Percentiles rank a stretch among this genome's conserved stretches.
Evolutionary conservation across 2,329 filamentous ascomycete species (phyloP).

Genomic region (Diaporthe longicolla): DNA sequence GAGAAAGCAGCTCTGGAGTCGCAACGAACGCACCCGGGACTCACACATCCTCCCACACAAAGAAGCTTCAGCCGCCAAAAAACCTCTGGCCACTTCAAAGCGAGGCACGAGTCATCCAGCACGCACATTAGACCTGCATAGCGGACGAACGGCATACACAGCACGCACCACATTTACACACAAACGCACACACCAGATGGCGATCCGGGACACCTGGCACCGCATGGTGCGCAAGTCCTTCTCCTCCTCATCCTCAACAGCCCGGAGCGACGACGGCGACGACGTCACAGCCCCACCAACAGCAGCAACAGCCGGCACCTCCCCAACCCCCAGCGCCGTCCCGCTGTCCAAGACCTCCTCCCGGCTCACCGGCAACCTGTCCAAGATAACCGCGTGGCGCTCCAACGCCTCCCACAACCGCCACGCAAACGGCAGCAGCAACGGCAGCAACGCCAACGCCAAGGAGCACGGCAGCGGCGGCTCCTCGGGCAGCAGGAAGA

Average conservation of each 20-base stretch:
- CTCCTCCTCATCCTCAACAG: constrained; percentile 36
- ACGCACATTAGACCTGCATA: background rate
- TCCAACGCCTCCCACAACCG: constrained; percentile 20
- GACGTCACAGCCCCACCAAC: background rate
- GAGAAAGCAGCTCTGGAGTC: constrained; percentile 6
- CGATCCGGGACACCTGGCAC: constrained; percentile 40
- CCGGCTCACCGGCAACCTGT: constrained; percentile 5
- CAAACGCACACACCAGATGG: constrained; percentile 29
- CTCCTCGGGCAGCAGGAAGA: constrained; percentile 45
- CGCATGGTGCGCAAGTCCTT: constrained; percentile 41
- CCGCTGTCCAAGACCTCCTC: background rate
- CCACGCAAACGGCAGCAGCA: background rate
- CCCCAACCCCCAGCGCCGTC: constrained; percentile 17
- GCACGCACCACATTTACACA: background rate
- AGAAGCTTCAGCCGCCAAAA: constrained; percentile 17
- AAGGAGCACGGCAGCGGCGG: background rate
- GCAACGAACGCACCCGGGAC: constrained; percentile 9
- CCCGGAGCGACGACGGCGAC: constrained; percentile 32
- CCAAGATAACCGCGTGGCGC: constrained; percentile 38
- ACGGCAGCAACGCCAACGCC: constrained; percentile 1
- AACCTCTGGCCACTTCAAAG: background rate
- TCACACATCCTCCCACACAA: background rate
- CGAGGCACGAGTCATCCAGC: background rate
- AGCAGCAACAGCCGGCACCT: background rate
- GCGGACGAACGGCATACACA: background rate